These are phyloP conservation scores for Dovyalis caffra DNA, from an alignment of 345 rosid species.

Conservation along the genomic window DNA sequence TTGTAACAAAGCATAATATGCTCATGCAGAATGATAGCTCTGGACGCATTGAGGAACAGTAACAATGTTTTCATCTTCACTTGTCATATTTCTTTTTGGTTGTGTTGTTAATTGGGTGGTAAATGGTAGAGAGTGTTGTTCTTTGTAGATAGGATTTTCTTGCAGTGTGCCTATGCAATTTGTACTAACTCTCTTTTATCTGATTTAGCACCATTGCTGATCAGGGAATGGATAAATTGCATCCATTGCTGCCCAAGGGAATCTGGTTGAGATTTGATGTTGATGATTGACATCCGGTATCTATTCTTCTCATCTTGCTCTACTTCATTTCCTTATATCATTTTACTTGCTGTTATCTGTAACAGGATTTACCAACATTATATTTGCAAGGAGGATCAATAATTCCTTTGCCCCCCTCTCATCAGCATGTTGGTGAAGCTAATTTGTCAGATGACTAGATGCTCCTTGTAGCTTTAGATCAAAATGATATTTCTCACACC, in stretches of 20 bases:
- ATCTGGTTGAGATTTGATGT: slow-evolving; percentile 80
- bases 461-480: slow-evolving; percentile 75
- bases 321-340: background rate
- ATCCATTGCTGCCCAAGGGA: slow-evolving; percentile 60
- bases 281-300: slow-evolving; percentile 85
- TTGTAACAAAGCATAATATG: no score
- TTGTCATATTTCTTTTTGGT: no score
- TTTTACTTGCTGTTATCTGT: slow-evolving; percentile 15
- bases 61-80: no score
- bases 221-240: slow-evolving; percentile 47
- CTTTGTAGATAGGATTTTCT: background rate
- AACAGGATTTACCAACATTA: slow-evolving; percentile 79
- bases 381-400: slow-evolving; percentile 90
- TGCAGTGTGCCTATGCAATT: no score
- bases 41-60: no score
- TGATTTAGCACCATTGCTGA: slow-evolving; percentile 48
- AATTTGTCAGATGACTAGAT: slow-evolving; percentile 66
- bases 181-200: slow-evolving; percentile 11
- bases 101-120: no score
- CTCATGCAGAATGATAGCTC: no score
- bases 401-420: slow-evolving; percentile 60
- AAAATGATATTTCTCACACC: slow-evolving; percentile 52
- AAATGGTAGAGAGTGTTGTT: no score
- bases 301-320: slow-evolving; percentile 1
- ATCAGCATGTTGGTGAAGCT: slow-evolving; percentile 70